Evolutionary conservation across 176 grass and related monocot species (phyloP).

Genomic region (Zizania latifolia): DNA sequence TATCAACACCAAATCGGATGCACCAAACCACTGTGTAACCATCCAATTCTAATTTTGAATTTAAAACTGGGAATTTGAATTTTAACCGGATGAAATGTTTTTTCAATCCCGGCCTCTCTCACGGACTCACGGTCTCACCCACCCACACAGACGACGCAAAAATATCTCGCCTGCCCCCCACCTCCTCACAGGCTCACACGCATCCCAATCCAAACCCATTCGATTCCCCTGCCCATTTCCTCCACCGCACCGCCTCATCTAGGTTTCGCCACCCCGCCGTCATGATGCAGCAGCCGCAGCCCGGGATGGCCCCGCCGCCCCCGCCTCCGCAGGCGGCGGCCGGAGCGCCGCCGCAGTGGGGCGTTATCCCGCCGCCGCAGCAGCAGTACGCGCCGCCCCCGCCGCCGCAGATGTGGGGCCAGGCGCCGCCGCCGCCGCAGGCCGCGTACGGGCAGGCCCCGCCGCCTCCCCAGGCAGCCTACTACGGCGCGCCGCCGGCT

Average conservation of each 20-base stretch:
- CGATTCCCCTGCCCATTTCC: not conserved
- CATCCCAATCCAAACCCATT: not conserved
- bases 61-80: too few relatives aligned
- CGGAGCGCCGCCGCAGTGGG: conserved; percentile 49
- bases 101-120: too few relatives aligned
- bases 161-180: conserved; percentile 2
- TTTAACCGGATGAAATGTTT: too few relatives aligned
- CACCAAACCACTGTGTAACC: too few relatives aligned
- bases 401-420: conserved; percentile 71
- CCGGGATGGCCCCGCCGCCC: conserved; percentile 15
- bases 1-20: too few relatives aligned
- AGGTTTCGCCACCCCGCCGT: conserved; percentile 32
- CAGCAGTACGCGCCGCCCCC: conserved; percentile 24
- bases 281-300: conserved; percentile 38
- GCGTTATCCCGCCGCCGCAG: conserved; percentile 28
- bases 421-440: conserved; percentile 27
- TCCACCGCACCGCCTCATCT: not conserved
- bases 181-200: not conserved
- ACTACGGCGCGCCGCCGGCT: not conserved
- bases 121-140: too few relatives aligned
- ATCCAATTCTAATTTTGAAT: too few relatives aligned
- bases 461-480: not conserved
- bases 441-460: conserved; percentile 29
- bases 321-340: conserved; percentile 4
- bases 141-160: not conserved